Conservation (phyloP, 768 basidiomycete genomes). For the Russula vinacea region DNA sequence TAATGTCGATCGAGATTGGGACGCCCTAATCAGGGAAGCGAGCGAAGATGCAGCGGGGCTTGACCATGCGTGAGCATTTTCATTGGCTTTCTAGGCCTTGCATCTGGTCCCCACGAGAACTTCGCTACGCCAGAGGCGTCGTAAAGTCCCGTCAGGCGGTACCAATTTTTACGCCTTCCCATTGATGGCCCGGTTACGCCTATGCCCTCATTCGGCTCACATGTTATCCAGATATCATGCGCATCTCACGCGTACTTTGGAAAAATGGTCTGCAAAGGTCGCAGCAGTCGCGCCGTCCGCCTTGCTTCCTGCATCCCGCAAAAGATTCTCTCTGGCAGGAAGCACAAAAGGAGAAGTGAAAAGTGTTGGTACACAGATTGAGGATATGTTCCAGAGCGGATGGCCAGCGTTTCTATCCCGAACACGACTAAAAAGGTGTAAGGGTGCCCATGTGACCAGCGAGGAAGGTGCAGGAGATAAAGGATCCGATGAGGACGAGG, state of each 20-base stretch:
- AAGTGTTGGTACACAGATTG: constrained; percentile 71
- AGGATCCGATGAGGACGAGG: constrained; percentile 39
- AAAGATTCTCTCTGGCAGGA: constrained; percentile 50
- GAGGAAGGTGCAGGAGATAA: constrained; percentile 38
- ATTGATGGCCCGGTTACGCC: background rate
- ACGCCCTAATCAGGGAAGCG: constrained; percentile 22
- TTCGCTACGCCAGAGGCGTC: background rate
- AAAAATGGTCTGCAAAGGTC: constrained; percentile 96
- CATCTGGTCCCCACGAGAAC: constrained; percentile 6
- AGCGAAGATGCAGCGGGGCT: constrained; percentile 25
- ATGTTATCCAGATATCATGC: constrained; percentile 53
- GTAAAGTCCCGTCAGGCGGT: constrained; percentile 1
- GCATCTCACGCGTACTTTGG: constrained; percentile 69
- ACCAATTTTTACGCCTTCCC: constrained; percentile 34
- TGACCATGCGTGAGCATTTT: constrained; percentile 29
- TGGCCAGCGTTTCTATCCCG: constrained; percentile 56
- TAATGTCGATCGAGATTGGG: constrained; percentile 29
- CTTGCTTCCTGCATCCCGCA: constrained; percentile 66
- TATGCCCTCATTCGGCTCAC: constrained; percentile 16
- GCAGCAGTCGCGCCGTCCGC: constrained; percentile 85
- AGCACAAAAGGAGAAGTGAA: constrained; percentile 49
- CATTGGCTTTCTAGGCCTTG: constrained; percentile 35
- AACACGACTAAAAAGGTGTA: constrained; percentile 56
- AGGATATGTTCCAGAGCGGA: constrained; percentile 60
- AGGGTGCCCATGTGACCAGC: constrained; percentile 42